Evolutionary conservation across 352 stramenopile species (phyloP).

Genomic region (Elongisporangium undulatum): DNA sequence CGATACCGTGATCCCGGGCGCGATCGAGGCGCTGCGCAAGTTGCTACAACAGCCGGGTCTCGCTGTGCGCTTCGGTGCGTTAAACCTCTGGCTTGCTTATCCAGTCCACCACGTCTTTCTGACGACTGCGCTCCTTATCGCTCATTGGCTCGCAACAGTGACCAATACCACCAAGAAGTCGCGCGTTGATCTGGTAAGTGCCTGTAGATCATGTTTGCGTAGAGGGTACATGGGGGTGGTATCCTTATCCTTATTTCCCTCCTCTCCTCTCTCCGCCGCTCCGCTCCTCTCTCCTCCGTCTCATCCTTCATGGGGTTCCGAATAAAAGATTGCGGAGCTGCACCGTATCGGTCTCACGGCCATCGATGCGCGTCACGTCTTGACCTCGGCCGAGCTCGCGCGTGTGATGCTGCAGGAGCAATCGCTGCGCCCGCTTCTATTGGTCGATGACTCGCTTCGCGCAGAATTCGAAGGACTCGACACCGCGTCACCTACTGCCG

Average conservation of each 20-base stretch:
- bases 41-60: constrained; percentile 24
- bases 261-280: not conserved
- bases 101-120: not conserved
- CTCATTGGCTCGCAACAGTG: constrained; percentile 17
- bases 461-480: constrained; percentile 39
- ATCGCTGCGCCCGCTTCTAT: constrained; percentile 34
- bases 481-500: constrained; percentile 36
- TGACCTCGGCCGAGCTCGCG: constrained; percentile 41
- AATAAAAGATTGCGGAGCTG: constrained; percentile 30
- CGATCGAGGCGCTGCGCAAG: constrained; percentile 26
- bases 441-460: constrained; percentile 38
- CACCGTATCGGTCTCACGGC: constrained; percentile 37
- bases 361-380: constrained; percentile 31
- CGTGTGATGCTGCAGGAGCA: constrained; percentile 29
- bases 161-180: constrained; percentile 75
- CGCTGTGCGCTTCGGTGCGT: constrained; percentile 44
- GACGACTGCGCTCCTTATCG: not conserved
- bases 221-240: not conserved
- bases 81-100: not conserved
- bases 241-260: not conserved
- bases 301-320: not conserved
- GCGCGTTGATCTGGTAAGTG: constrained; percentile 27
- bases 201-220: not conserved
- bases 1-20: constrained; percentile 34
- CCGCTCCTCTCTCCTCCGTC: not conserved